phyloP scores from a whole-genome alignment of 2,329 filamentous ascomycete species.

The Aspergillus sp. region DNA sequence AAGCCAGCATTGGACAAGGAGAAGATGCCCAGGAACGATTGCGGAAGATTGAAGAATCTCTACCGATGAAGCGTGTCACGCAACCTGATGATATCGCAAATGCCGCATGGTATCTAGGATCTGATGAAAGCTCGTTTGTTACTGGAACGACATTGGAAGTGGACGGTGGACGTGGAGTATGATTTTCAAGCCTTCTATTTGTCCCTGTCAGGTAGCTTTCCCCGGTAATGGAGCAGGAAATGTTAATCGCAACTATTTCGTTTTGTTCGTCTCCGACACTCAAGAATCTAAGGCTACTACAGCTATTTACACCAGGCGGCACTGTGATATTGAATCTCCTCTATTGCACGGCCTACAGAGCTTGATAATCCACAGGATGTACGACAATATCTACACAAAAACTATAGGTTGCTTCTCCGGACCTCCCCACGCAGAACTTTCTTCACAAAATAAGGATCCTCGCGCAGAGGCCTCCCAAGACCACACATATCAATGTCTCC shows the following conservation, averaged over 20 bases:
- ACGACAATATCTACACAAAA: not conserved
- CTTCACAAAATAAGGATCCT: conserved; percentile 18
- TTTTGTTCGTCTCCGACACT: no score
- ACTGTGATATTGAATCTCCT: no score
- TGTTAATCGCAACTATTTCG: no score
- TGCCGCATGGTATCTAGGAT: not conserved
- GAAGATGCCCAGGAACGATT: not conserved
- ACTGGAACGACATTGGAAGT: not conserved
- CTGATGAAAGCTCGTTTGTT: not conserved
- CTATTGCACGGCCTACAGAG: no score
- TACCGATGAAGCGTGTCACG: not conserved
- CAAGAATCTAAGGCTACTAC: no score
- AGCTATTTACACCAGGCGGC: no score
- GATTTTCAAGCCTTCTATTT: not conserved
- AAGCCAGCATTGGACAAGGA: not conserved
- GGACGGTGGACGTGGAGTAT: not conserved
- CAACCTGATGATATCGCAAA: not conserved
- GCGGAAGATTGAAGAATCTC: not conserved
- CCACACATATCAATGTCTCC: conserved; percentile 22
- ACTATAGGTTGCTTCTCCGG: conserved; percentile 6
- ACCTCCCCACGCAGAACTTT: conserved; percentile 17
- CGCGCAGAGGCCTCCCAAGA: conserved; percentile 16
- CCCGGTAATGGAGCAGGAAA: no score
- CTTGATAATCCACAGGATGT: not conserved
- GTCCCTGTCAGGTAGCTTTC: no score